These are phyloP conservation scores for Fusarium stilboides DNA, from an alignment of 2,329 filamentous ascomycete genomes.

Conservation along the genomic window DNA sequence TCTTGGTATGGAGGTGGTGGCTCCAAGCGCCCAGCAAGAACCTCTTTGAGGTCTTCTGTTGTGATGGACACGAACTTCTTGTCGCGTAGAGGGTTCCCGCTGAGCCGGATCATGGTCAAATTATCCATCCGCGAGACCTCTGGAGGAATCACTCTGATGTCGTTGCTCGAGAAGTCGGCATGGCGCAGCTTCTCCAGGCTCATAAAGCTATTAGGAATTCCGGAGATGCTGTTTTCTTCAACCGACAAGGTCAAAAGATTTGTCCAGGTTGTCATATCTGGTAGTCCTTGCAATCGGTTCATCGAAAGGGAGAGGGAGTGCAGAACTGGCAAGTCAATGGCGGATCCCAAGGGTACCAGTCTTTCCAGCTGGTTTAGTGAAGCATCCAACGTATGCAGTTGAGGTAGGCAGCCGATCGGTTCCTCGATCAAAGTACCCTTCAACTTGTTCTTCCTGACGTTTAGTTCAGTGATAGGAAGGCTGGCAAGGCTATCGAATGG, in stretches of 20 bases:
- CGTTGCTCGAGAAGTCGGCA: slow-evolving; percentile 88
- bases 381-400: slow-evolving; percentile 83
- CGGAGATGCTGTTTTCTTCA: slow-evolving; percentile 84
- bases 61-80: slow-evolving; percentile 87
- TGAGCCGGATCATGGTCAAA: slow-evolving; percentile 81
- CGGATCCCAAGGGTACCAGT: slow-evolving; percentile 60
- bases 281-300: slow-evolving; percentile 82
- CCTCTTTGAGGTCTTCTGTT: slow-evolving; percentile 85
- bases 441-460: slow-evolving; percentile 84
- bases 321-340: slow-evolving; percentile 77
- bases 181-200: slow-evolving; percentile 78
- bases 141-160: slow-evolving; percentile 82
- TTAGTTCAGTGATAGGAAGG: slow-evolving; percentile 80
- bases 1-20: slow-evolving; percentile 65
- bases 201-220: slow-evolving; percentile 83
- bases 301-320: slow-evolving; percentile 83
- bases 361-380: slow-evolving; percentile 80
- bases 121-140: slow-evolving; percentile 85
- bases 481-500: slow-evolving; percentile 78
- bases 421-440: slow-evolving; percentile 79
- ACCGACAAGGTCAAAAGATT: slow-evolving; percentile 80
- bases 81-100: slow-evolving; percentile 91
- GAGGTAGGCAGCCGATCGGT: slow-evolving; percentile 69
- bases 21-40: slow-evolving; percentile 76
- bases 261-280: slow-evolving; percentile 81